These are phyloP conservation scores for Mollisiaceae sp. DNA, from an alignment of 2,329 filamentous ascomycete genomes.

Conservation along the genomic window DNA sequence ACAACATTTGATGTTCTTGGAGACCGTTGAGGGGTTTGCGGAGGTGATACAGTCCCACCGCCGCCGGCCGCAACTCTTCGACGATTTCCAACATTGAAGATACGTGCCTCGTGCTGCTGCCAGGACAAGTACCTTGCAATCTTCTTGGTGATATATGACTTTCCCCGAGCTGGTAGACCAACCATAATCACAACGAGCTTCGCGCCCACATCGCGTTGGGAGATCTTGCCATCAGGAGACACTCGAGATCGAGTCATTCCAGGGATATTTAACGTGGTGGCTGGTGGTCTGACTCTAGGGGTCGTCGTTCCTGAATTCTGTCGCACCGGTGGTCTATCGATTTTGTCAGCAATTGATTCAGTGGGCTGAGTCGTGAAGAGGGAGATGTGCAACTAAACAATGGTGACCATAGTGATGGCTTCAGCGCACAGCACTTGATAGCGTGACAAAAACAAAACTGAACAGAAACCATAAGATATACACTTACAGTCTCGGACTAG, in stretches of 20 bases:
- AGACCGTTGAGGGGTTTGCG: slow-evolving; percentile 26
- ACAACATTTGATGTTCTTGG: slow-evolving; percentile 37
- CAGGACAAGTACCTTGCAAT: slow-evolving; percentile 93
- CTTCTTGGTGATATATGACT: slow-evolving; percentile 99
- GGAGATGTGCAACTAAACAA: not conserved
- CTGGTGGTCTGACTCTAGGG: slow-evolving; percentile 78
- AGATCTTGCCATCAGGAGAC: slow-evolving; percentile 93
- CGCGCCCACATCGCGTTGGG: slow-evolving; percentile 89
- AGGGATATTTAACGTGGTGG: slow-evolving; percentile 95
- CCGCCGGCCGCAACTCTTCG: slow-evolving; percentile 77
- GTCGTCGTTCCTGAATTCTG: slow-evolving; percentile 79
- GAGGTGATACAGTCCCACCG: slow-evolving; percentile 36
- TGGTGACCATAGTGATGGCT: not conserved
- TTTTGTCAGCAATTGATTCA: slow-evolving; percentile 19
- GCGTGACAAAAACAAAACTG: not conserved
- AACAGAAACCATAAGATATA: not conserved
- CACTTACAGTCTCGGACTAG: slow-evolving; percentile 42
- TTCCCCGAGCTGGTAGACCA: slow-evolving; percentile 89
- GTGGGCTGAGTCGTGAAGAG: slow-evolving; percentile 1
- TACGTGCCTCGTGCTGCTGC: slow-evolving; percentile 93
- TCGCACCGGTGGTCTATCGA: slow-evolving; percentile 64
- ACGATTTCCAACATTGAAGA: slow-evolving; percentile 97
- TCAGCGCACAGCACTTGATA: not conserved
- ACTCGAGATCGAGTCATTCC: slow-evolving; percentile 95
- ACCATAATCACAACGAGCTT: slow-evolving; percentile 99